Evolutionary conservation across 805 yeast species (phyloP).

Genomic region (Candida fluviatilis): DNA sequence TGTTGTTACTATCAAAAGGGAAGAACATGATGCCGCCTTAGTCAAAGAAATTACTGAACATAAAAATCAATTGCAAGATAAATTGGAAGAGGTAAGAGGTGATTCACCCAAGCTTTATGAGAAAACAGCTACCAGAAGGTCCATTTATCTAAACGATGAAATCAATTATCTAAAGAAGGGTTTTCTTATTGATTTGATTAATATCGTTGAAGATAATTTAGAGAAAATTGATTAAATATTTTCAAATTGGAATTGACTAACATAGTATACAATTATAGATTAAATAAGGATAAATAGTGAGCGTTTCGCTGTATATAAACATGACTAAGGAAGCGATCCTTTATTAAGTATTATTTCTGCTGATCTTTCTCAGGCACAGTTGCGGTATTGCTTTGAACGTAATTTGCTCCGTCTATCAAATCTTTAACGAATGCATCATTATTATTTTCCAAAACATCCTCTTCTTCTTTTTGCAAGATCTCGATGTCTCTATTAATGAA

Average conservation of each 20-base stretch:
- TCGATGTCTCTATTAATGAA: conserved; percentile 1
- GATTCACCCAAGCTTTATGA: conserved; percentile 6
- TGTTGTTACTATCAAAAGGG: background rate
- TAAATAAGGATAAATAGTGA: no score
- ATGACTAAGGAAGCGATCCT: background rate
- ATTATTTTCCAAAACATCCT: background rate
- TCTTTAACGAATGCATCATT: background rate
- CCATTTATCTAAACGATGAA: conserved; percentile 16
- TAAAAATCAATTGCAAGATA: background rate
- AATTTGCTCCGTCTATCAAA: background rate
- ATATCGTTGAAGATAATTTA: conserved; percentile 2
- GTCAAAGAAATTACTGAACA: background rate
- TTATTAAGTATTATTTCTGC: no score
- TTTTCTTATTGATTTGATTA: conserved; percentile 18
- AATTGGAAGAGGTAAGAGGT: conserved; percentile 6
- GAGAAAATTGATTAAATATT: no score
- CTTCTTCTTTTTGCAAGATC: background rate
- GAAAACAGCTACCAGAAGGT: conserved; percentile 5
- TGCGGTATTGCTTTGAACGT: background rate
- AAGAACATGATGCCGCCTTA: background rate
- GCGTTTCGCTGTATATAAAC: background rate
- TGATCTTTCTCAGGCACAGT: no score
- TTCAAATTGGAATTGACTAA: no score
- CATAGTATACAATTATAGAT: no score
- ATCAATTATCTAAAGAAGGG: conserved; percentile 18